A percentile compares a stretch with the other conserved stretches of the same genome.
phyloP scores from a whole-genome alignment of 2,329 filamentous ascomycete genomes.

The Apiospora marii region DNA sequence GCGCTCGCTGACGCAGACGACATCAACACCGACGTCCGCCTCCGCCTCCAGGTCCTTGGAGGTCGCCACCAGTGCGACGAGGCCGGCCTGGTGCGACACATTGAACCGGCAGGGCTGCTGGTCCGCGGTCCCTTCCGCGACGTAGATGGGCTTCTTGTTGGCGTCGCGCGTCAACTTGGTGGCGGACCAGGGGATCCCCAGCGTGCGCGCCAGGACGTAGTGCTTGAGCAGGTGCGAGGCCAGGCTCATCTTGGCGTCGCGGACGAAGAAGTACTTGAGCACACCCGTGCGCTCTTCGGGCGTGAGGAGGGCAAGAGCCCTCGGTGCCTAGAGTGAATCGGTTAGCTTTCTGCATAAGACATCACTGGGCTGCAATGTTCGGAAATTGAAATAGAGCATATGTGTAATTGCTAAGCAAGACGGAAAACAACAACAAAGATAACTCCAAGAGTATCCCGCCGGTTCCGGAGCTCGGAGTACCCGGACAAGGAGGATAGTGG shows the following conservation, averaged over 20 bases:
- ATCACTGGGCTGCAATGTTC: too few relatives aligned
- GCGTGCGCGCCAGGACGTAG: constrained; percentile 67
- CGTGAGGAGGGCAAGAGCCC: constrained; percentile 60
- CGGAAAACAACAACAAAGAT: neutral
- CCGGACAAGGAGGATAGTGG: constrained; percentile 9
- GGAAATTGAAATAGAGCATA: too few relatives aligned
- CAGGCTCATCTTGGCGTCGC: constrained; percentile 78
- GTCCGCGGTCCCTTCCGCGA: constrained; percentile 38
- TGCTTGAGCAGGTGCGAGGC: constrained; percentile 79
- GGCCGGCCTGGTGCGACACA: constrained; percentile 78
- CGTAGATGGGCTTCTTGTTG: constrained; percentile 62
- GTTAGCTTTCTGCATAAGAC: too few relatives aligned
- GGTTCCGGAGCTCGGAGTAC: neutral
- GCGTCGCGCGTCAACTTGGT: constrained; percentile 64
- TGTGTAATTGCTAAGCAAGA: too few relatives aligned
- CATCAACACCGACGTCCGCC: constrained; percentile 71
- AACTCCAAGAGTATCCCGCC: neutral
- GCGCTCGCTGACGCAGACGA: constrained; percentile 79
- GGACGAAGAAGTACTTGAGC: constrained; percentile 69
- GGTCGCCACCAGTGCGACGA: constrained; percentile 71
- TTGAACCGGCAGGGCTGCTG: constrained; percentile 70
- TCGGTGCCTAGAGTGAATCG: constrained; percentile 55
- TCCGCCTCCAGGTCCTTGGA: constrained; percentile 38
- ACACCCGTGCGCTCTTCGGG: constrained; percentile 64
- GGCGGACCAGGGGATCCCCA: constrained; percentile 66